Evolutionary conservation across 345 rosid genomes (phyloP).

Genomic region (Limnanthes douglasii): DNA sequence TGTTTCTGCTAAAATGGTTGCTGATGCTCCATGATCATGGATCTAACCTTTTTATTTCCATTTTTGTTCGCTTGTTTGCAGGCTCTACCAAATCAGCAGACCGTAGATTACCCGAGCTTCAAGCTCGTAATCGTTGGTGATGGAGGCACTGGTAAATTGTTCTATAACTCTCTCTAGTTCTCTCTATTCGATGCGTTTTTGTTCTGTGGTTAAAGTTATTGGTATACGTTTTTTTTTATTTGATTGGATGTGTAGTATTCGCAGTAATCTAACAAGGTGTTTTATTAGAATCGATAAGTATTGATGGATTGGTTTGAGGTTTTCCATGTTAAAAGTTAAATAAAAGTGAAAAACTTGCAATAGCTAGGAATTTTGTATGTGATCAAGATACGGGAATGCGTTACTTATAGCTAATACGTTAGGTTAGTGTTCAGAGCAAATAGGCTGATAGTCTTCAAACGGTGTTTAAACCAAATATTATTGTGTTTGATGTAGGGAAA

Average conservation of each 20-base stretch:
- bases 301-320: not conserved
- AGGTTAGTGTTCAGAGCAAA: too few species aligned
- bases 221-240: not conserved
- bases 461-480: too few species aligned
- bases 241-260: not conserved
- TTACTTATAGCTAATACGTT: too few species aligned
- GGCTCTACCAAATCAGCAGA: constrained; percentile 68
- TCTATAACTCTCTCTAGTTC: not conserved
- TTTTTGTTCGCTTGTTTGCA: constrained; percentile 5
- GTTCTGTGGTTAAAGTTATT: not conserved
- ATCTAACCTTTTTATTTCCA: not conserved
- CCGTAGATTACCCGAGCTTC: constrained; percentile 66
- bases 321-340: not conserved
- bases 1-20: too few species aligned
- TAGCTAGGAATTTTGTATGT: too few species aligned
- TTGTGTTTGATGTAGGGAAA: constrained; percentile 58
- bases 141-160: constrained; percentile 63
- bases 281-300: not conserved
- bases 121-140: constrained; percentile 95
- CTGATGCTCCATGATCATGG: too few species aligned
- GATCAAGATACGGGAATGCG: too few species aligned
- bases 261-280: not conserved
- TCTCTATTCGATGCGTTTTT: not conserved
- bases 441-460: too few species aligned
- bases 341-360: not conserved